Base-by-base conservation (phyloP, 2,329 filamentous ascomycete genomes). In the Amesomyces nigricolor region DNA sequence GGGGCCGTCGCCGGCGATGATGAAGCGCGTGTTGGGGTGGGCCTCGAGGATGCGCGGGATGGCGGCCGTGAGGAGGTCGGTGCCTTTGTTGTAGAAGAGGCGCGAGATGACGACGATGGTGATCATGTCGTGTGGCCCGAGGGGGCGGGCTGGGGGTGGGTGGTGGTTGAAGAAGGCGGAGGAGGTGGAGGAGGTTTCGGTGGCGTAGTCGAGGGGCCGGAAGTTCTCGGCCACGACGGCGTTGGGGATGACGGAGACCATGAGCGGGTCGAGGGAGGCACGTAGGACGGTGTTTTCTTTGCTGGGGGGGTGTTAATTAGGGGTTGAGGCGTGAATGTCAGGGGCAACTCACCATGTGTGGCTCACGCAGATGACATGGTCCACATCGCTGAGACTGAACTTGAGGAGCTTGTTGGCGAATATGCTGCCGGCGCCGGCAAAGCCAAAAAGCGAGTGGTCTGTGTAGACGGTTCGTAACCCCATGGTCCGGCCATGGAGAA, bases 1-100 rank as follows among this genome's bases (percentile, higher is more conserved):
- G 4, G 94, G 94, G 0, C 94, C 94, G 0, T 89, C 95, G 3
- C 95, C 95, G 29, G 90, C 94, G 63, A 99, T 96, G 66, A 99
- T 89, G 72, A 99, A 99, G 55, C 91, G 88, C 1, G 96, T 94
- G 68, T 97, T 95, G 0, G 90, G 88, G 68, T 99, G 89, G 13
- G 85, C 83, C 48, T 90, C 87, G 29, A 97, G 81, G 51, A 99
- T 96, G 47, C 91, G 86, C 0, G 94, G 94, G 52, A 99, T 95
- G 4, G 91, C 90, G 10, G 92, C 94, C 22, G 96, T 96, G n/a
- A 99, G 81, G 0, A 99, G 82, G 69, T 99, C 95, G 1, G 90
- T 97, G 57, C 94, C 94, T 70, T 99, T 99, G 73, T 99, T 99
- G 73, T 97, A 97, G 72, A 97, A 99, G 1, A 99, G 83, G 17